Conservation (phyloP, 306 rosid species). For the Cicer cuneatum region DNA sequence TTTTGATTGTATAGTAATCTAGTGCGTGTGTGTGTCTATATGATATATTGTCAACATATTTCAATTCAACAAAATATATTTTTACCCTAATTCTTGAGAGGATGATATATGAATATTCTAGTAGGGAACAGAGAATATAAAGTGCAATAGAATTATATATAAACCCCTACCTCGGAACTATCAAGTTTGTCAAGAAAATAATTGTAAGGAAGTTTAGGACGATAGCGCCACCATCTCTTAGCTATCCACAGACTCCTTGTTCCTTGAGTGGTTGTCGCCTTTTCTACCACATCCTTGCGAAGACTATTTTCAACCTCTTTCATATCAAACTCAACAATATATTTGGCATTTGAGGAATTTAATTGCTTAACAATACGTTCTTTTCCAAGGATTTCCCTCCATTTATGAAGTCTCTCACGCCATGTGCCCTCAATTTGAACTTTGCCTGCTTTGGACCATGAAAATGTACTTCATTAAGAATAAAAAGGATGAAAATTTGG, state of each 20-base stretch:
- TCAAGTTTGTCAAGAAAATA: constrained; percentile 90
- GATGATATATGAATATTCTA: constrained; percentile 32
- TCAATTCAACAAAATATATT: too few relatives aligned
- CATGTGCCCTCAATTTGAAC: constrained; percentile 66
- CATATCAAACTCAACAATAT: constrained; percentile 94
- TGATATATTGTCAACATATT: too few relatives aligned
- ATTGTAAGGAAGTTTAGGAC: constrained; percentile 90
- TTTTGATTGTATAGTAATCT: too few relatives aligned
- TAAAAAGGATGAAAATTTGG: constrained; percentile 23
- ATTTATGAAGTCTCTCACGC: constrained; percentile 79
- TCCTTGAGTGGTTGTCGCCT: constrained; percentile 63
- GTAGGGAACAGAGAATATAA: constrained; percentile 25
- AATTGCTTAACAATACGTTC: constrained; percentile 69
- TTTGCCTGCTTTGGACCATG: constrained; percentile 52
- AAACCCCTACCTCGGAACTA: constrained; percentile 75
- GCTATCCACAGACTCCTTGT: constrained; percentile 86
- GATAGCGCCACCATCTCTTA: constrained; percentile 98
- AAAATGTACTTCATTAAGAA: constrained; percentile 25
- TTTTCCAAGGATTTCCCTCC: constrained; percentile 79
- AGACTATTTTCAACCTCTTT: constrained; percentile 97
- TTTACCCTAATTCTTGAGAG: background rate
- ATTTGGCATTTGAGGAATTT: constrained; percentile 69
- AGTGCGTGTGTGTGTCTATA: too few relatives aligned
- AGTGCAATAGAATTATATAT: constrained; percentile 11
- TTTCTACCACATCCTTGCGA: constrained; percentile 84